Evolutionary conservation across 2,329 filamentous ascomycete genomes (phyloP).

Genomic region (Bipolaris victoriae): DNA sequence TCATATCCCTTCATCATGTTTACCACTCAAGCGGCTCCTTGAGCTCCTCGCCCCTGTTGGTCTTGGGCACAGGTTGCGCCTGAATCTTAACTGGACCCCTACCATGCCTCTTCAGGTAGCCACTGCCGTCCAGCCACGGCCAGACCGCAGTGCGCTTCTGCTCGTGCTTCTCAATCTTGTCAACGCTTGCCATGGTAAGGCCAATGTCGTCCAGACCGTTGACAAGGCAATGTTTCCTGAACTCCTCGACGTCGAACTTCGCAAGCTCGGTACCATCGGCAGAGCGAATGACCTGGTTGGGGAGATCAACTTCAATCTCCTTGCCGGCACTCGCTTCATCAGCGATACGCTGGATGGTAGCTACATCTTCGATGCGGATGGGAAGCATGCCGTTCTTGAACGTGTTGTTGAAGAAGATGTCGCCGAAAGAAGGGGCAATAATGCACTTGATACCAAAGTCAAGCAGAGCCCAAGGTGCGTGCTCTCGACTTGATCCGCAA

Average conservation of each 20-base stretch:
- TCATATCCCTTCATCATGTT: background rate
- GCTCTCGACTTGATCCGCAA: slow-evolving; percentile 89
- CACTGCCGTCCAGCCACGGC: slow-evolving; percentile 89
- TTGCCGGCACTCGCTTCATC: slow-evolving; percentile 77
- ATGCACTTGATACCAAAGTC: slow-evolving; percentile 96
- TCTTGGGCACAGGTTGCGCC: slow-evolving; percentile 78
- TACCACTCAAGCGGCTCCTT: slow-evolving; percentile 91
- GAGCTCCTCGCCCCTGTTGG: slow-evolving; percentile 83
- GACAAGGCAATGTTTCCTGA: slow-evolving; percentile 90
- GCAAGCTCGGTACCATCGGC: slow-evolving; percentile 75
- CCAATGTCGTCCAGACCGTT: slow-evolving; percentile 97
- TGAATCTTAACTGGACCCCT: slow-evolving; percentile 66
- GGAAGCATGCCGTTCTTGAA: slow-evolving; percentile 99
- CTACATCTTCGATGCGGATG: slow-evolving; percentile 72
- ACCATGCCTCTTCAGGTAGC: slow-evolving; percentile 70
- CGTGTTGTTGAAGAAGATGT: slow-evolving; percentile 99
- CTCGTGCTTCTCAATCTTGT: slow-evolving; percentile 87
- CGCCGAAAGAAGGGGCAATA: slow-evolving; percentile 85
- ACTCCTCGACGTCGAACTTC: slow-evolving; percentile 86
- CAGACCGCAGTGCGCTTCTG: slow-evolving; percentile 74
- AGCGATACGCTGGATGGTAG: slow-evolving; percentile 71
- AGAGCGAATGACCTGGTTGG: slow-evolving; percentile 81
- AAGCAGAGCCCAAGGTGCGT: slow-evolving; percentile 94
- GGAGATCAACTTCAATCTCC: slow-evolving; percentile 89
- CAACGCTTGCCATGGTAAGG: slow-evolving; percentile 88